Conservation (phyloP, 1,284 basidiomycete species). For the Cutaneotrichosporon cavernicola region DNA sequence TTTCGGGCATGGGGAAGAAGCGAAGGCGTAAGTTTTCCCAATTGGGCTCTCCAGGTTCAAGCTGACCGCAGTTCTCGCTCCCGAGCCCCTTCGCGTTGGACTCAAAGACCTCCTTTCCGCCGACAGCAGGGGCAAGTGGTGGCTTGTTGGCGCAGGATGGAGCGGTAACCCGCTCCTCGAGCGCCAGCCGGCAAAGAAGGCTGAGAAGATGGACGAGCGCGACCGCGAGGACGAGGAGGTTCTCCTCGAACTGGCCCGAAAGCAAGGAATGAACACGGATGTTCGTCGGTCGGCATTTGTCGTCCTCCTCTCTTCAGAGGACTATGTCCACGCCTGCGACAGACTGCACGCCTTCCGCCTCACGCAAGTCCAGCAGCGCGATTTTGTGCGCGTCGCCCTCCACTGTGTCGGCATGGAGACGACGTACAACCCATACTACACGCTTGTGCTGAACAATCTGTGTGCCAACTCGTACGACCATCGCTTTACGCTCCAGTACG, state of each 20-base stretch:
- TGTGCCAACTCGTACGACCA: constrained; percentile 60
- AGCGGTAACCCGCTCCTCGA: constrained; percentile 83
- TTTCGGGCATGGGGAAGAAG: constrained; percentile 71
- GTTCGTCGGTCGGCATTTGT: constrained; percentile 87
- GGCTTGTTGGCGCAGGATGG: constrained; percentile 97
- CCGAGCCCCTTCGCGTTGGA: constrained; percentile 79
- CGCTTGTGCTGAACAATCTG: constrained; percentile 73
- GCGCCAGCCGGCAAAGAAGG: constrained; percentile 19
- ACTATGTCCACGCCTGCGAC: constrained; percentile 91
- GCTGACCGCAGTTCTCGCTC: constrained; percentile 62
- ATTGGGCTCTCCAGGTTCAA: neutral
- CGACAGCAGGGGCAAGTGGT: constrained; percentile 92
- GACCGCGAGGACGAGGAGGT: constrained; percentile 56
- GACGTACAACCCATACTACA: constrained; percentile 93
- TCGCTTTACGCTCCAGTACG: constrained; percentile 91
- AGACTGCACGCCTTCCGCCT: constrained; percentile 76
- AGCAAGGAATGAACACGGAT: constrained; percentile 99
- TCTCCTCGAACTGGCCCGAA: constrained; percentile 75
- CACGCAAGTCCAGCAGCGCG: constrained; percentile 87
- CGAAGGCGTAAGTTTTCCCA: constrained; percentile 61
- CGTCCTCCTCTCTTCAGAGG: constrained; percentile 92
- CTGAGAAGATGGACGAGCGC: constrained; percentile 15
- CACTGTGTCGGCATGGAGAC: constrained; percentile 94
- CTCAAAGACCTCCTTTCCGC: constrained; percentile 82
- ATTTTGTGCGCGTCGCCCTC: constrained; percentile 85